Base-by-base conservation (phyloP, 495 filamentous ascomycete species). In the Penicillium fimorum region DNA sequence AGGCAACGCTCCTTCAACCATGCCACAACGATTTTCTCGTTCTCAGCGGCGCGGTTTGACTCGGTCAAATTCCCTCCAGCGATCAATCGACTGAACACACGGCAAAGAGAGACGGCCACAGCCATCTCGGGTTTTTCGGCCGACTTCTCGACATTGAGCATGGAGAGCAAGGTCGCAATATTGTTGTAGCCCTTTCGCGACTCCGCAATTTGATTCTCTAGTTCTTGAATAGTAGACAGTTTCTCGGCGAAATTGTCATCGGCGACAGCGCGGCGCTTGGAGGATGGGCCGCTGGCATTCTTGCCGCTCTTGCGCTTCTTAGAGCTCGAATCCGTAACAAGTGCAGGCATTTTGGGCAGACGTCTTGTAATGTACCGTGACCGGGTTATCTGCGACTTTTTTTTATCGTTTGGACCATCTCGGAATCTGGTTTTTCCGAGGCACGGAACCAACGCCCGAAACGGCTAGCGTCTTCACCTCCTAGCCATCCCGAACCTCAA, bases 121-220 rank as follows among this genome's bases (percentile, higher is more conserved):
- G 84, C 75, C 10, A 87, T 63, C 57, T 79, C 72, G 3, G 75
- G 75, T 10, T 74, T 72, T 24, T 73, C 69, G 12, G 68, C 63
- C 10, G 72, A 59, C 6, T 77, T 69, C 17, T 81, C 70, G 22
- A 74, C 69, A 69, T 82, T 75, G 10, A 86, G 75, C 59, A 84
- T 75, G 9, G 79, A 77, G 35, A 95, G 76, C 40, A 97, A 71
- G 1, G 77, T 85, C 9, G 85, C 84, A 64, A 97, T 95, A 62
- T 94, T 91, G 76, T 98, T 97, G 79, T 94, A 96, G 70, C 96
- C 79, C 68, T 89, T 89, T 56, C 86, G 87, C 25, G 91, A 95
- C 68, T 92, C 85, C 55, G 87, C 78, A 46, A 96, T 88, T 58
- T 91, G 84, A 56, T 80, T 75, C 74, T 96, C 91, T 22, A 96